Percentiles rank a stretch among this genome's conserved stretches.
These are phyloP conservation scores for Ophiostoma sp. DNA, from an alignment of 2,329 filamentous ascomycete species.

Conservation along the genomic window DNA sequence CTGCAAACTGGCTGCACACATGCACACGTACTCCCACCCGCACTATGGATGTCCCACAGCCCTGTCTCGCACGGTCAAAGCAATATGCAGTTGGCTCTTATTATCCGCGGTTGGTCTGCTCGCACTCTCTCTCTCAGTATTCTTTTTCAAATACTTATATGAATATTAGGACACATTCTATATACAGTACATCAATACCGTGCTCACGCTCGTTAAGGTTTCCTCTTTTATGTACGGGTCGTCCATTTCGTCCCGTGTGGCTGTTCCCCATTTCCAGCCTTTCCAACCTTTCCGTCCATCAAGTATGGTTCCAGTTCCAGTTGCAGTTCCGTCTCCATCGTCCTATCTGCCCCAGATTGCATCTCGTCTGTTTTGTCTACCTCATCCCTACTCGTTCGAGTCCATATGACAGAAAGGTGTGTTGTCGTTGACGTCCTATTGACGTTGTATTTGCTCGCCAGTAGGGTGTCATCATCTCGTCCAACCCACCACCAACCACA, in stretches of 20 bases:
- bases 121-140: not conserved
- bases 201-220: not conserved
- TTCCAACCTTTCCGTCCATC: not conserved
- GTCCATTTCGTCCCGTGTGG: not conserved
- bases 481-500: not conserved
- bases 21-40: not conserved
- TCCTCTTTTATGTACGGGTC: not conserved
- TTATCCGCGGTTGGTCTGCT: not conserved
- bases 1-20: not conserved
- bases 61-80: slow-evolving; percentile 1
- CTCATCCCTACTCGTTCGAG: not conserved
- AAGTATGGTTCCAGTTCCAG: not conserved
- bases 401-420: not conserved
- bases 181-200: not conserved
- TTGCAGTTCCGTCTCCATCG: not conserved
- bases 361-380: not conserved
- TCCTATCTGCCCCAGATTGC: not conserved
- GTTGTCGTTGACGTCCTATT: not conserved
- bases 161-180: not conserved
- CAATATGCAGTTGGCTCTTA: not conserved
- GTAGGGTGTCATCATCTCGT: not conserved
- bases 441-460: not conserved
- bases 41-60: not conserved
- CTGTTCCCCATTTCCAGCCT: not conserved
- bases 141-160: not conserved